These are phyloP conservation scores for Nicotiana undulata DNA, from an alignment of 257 asterid species.

Conservation along the genomic window DNA sequence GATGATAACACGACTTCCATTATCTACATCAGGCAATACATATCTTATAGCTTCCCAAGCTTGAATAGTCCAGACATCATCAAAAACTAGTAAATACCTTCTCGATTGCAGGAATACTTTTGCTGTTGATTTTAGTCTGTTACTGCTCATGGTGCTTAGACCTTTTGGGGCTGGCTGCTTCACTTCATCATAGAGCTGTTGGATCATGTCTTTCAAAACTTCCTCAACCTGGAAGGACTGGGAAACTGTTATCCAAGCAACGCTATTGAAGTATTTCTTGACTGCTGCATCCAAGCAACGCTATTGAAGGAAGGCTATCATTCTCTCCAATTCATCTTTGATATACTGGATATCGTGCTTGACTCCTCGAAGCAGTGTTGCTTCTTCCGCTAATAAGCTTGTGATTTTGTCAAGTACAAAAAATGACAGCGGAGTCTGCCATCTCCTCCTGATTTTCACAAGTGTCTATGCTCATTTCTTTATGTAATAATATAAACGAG, in stretches of 20 bases:
- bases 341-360: constrained; percentile 5
- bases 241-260: constrained; percentile 31
- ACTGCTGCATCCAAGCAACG: constrained; percentile 20
- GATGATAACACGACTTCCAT: constrained; percentile 24
- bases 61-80: constrained; percentile 21
- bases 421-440: not conserved
- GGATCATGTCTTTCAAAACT: constrained; percentile 15
- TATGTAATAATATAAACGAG: not conserved
- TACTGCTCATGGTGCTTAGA: not conserved
- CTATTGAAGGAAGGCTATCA: constrained; percentile 13
- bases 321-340: constrained; percentile 5
- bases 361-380: not conserved
- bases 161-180: constrained; percentile 8
- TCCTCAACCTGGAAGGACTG: constrained; percentile 14
- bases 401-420: not conserved
- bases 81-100: constrained; percentile 25
- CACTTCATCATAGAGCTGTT: constrained; percentile 18
- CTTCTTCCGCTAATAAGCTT: not conserved
- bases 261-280: constrained; percentile 23
- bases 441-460: not conserved
- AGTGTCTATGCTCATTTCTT: not conserved
- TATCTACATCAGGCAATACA: constrained; percentile 17
- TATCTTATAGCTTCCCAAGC: constrained; percentile 27
- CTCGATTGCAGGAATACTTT: constrained; percentile 12
- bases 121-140: constrained; percentile 6